Evolutionary conservation across 306 rosid genomes (phyloP).

Genomic region (Hippophae gyantsensis): DNA sequence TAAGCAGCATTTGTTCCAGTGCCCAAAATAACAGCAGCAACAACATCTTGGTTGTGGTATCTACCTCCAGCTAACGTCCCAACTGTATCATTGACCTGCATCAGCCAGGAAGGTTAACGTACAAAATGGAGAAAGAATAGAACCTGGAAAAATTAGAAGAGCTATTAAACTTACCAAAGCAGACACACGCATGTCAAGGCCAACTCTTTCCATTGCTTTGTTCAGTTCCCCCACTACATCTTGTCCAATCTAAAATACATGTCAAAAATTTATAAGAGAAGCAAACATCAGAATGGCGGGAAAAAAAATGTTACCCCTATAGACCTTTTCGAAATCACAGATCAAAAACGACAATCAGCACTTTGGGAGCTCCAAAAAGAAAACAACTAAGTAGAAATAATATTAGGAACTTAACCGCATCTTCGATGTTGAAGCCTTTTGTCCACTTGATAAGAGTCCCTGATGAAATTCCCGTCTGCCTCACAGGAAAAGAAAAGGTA

Average conservation of each 20-base stretch:
- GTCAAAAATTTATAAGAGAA: constrained; percentile 9
- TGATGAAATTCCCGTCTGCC: constrained; percentile 75
- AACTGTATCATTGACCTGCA: constrained; percentile 91
- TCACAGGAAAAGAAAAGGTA: constrained; percentile 94
- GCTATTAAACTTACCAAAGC: constrained; percentile 55
- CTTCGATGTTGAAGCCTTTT: constrained; percentile 81
- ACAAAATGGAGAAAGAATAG: constrained; percentile 8
- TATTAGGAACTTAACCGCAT: constrained; percentile 35
- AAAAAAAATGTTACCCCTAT: not conserved
- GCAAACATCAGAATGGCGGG: constrained; percentile 4
- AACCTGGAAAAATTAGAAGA: constrained; percentile 3
- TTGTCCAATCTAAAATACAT: constrained; percentile 68
- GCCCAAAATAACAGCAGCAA: constrained; percentile 90
- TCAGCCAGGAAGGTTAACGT: constrained; percentile 21
- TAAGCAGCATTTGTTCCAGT: constrained; percentile 99
- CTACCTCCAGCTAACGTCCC: constrained; percentile 92
- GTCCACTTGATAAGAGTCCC: constrained; percentile 94
- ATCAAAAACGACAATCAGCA: not conserved
- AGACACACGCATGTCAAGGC: constrained; percentile 82
- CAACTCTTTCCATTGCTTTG: constrained; percentile 63
- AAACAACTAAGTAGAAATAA: constrained; percentile 15
- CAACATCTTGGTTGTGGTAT: constrained; percentile 59
- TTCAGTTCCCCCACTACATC: constrained; percentile 79
- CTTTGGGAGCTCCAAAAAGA: constrained; percentile 9
- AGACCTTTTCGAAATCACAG: no score